Base-by-base conservation (phyloP, 108 stramenopile genomes). In the Schizochytrium sp. region DNA sequence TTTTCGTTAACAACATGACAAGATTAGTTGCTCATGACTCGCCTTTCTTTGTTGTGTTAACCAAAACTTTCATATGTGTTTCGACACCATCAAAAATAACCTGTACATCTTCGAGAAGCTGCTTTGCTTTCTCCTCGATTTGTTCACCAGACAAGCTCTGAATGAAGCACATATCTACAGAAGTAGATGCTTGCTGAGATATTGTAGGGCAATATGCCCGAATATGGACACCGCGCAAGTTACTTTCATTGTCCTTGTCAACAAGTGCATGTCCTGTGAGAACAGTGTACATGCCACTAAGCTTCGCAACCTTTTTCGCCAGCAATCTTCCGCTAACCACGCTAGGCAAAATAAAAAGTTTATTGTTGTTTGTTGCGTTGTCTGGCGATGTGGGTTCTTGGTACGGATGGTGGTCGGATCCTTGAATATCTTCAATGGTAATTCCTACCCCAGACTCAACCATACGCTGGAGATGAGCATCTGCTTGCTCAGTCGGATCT, bases 181-280 rank as follows among this genome's bases (percentile, higher is more conserved):
- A 83, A 0, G 76, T 42, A 46, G 76, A 83, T 7, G 76, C 76
- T 42, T 83, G 76, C 53, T 83, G 76, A 2, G 76, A 83, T 7
- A 83, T 17, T 5, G 76, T 83, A 10, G 76, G 76, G 76, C 76
- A 83, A 40, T 83, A 83, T 12, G 76, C 76, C 15, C 76, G 76
- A 46, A 83, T 53, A 83, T 83, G 76, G 13, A 83, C 0, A n/a
- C 76, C 76, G 40, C 76, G 76, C 12, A 83, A 47, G 5, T 55
- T 83, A 53, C 50, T 19, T 10, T 83, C 53, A 53, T 83, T 50
- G 0, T 49, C 53, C 50, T 49, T 55, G 53, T 83, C 76, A 50
- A 83, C 53, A 5, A 83, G 76, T 0, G 47, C 76, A 53, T 83
- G 76, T 5, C 38, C 76, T 2, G 76, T 83, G 76, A 83, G 76